phyloP scores from a whole-genome alignment of 2,329 filamentous ascomycete genomes.

The Madurella fahalii region DNA sequence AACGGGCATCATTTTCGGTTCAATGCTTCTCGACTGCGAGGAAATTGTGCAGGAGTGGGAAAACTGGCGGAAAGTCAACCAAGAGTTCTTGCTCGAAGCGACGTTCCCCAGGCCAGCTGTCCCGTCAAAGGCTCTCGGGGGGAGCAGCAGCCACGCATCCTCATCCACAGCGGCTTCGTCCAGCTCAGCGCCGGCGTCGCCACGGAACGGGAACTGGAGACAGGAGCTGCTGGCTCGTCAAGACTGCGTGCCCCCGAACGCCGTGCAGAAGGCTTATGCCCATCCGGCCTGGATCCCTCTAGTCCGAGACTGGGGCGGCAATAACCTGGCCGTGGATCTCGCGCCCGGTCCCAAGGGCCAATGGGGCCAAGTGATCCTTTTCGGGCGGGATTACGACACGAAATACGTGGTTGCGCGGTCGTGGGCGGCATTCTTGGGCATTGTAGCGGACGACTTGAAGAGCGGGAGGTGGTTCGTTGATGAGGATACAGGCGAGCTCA shows the following conservation, averaged over 20 bases:
- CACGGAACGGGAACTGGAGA: constrained; percentile 67
- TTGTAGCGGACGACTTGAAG: constrained; percentile 83
- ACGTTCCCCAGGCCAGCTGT: constrained; percentile 55
- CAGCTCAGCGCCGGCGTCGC: constrained; percentile 44
- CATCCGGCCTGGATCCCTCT: constrained; percentile 95
- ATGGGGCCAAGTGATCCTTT: constrained; percentile 96
- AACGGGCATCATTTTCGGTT: constrained; percentile 87
- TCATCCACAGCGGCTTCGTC: constrained; percentile 58
- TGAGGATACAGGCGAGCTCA: constrained; percentile 86
- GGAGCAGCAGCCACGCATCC: constrained; percentile 58
- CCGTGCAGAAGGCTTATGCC: constrained; percentile 88
- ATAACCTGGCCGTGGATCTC: constrained; percentile 91
- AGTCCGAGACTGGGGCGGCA: constrained; percentile 96
- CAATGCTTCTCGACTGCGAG: constrained; percentile 95
- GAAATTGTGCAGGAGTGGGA: constrained; percentile 98
- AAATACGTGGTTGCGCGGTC: constrained; percentile 95
- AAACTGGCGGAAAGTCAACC: constrained; percentile 91
- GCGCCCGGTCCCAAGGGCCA: constrained; percentile 83
- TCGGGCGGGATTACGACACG: constrained; percentile 95
- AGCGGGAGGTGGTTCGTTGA: constrained; percentile 90
- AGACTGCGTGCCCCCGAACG: constrained; percentile 79
- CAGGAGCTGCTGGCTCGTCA: constrained; percentile 80
- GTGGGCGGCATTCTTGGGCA: constrained; percentile 82
- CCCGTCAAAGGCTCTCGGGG: constrained; percentile 68
- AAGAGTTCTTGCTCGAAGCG: constrained; percentile 69